Base-by-base conservation (phyloP, 805 yeast genomes). In the Torulaspora delbrueckii region DNA sequence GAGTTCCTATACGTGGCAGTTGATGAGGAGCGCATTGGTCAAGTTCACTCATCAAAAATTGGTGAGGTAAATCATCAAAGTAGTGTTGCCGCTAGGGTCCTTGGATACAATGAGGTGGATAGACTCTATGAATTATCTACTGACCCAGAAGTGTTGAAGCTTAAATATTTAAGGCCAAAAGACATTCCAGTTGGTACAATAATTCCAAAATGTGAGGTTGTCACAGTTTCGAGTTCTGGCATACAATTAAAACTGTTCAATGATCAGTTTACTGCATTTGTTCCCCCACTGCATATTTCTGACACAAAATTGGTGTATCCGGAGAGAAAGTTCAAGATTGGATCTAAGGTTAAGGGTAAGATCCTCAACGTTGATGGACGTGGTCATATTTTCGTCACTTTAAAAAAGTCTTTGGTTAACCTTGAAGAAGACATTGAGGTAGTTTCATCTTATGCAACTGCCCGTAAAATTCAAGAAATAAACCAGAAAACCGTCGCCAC, bases 241-340 rank as follows among this genome's bases (percentile, higher is more conserved):
- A 73, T 93, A 25, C 63, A 78, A 26, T 73, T 93, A 25, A 79
- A 77, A 56, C 58, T 88, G 8, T 80, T 82, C 48, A 81, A 79
- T 42, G 70, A 68, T 8, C 75, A 77, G 40, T 86, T 84, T 53
- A 81, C 76, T 35, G 99, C 88, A 4, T 69, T 76, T 51, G 98
- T 87, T 24, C 83, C 86, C 10, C 72, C 79, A 23, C 60, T 70
- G 22, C 96, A 91, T 57, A 77, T 93, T 65, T 82, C 95, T 54
- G 99, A 93, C 65, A 75, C 85, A 47, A 83, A 81, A 61, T 72
- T 91, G 52, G 79, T 80, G 2, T 84, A 91, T 60, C 99, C 99
- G 5, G 98, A 93, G 67, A 78, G 93, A 71, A 87, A 88, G 59
- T 91, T 83, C 74, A 86, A 86, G 66, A 80, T 82, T 36, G 98